A percentile compares a stretch with the other conserved stretches of the same genome.
phyloP scores from a whole-genome alignment of 2,329 filamentous ascomycete genomes.

The Lachnellula willkommii region DNA sequence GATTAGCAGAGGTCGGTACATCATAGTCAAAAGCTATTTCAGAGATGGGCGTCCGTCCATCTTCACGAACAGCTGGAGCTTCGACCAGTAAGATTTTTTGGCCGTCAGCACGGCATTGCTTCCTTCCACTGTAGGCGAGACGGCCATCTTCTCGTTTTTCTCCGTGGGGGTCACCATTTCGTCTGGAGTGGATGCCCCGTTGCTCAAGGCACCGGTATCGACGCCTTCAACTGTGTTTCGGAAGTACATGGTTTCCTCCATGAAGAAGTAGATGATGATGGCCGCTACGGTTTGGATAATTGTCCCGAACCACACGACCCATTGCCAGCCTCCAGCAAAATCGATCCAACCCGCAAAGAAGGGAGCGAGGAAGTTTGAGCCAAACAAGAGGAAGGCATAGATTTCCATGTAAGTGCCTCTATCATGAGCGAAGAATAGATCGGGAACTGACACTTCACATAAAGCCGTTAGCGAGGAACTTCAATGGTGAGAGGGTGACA shows the following conservation, averaged over 20 bases:
- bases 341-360: slow-evolving; percentile 44
- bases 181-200: slow-evolving; percentile 31
- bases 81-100: not conserved
- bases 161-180: not conserved
- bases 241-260: slow-evolving; percentile 47
- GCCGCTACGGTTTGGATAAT: slow-evolving; percentile 44
- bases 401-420: slow-evolving; percentile 36
- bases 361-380: slow-evolving; percentile 37
- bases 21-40: slow-evolving; percentile 22
- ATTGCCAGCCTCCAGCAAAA: slow-evolving; percentile 42
- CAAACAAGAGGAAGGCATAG: slow-evolving; percentile 39
- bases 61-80: slow-evolving; percentile 1
- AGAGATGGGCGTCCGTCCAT: slow-evolving; percentile 1
- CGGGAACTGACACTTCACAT: slow-evolving; percentile 23
- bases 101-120: not conserved
- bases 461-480: not conserved
- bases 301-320: slow-evolving; percentile 47
- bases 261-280: slow-evolving; percentile 48
- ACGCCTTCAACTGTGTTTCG: slow-evolving; percentile 4
- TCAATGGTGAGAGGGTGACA: not conserved
- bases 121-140: not conserved
- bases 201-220: slow-evolving; percentile 31
- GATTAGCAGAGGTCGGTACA: slow-evolving; percentile 19
- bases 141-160: not conserved
- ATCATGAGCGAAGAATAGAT: slow-evolving; percentile 39